Percentiles rank a stretch among this genome's conserved stretches.
These are phyloP conservation scores for Acer negundo DNA, from an alignment of 345 rosid species.

Conservation along the genomic window DNA sequence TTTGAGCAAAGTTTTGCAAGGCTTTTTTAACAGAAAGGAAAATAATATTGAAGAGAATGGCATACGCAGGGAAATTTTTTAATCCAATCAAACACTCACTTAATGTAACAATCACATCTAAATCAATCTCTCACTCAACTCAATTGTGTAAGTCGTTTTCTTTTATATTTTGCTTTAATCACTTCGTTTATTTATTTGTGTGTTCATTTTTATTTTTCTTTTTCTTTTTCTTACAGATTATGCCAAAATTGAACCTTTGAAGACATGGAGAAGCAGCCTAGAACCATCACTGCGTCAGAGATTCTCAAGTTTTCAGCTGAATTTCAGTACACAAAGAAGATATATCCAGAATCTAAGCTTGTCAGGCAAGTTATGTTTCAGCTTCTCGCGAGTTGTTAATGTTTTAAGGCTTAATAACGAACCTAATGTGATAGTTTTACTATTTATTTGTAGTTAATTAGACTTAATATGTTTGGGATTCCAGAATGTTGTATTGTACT, in stretches of 20 bases:
- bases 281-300: conserved; percentile 1
- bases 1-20: no score
- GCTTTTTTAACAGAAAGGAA: background rate
- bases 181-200: background rate
- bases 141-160: conserved; percentile 17
- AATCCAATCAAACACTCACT: conserved; percentile 24
- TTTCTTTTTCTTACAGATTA: conserved; percentile 18
- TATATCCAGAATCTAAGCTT: conserved; percentile 2
- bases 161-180: background rate
- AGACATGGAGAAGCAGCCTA: conserved; percentile 26
- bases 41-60: conserved; percentile 21
- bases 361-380: conserved; percentile 22
- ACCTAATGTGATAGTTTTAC: background rate
- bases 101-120: background rate
- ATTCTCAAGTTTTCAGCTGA: conserved; percentile 15
- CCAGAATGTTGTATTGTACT: no score
- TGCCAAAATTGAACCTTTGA: conserved; percentile 27
- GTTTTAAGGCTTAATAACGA: background rate
- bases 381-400: background rate
- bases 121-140: conserved; percentile 18
- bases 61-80: conserved; percentile 23
- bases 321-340: conserved; percentile 8
- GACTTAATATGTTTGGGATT: background rate
- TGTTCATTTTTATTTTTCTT: background rate
- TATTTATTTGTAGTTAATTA: background rate